phyloP scores from a whole-genome alignment of 1,139 yeast species.

The Meyerozyma sp. region DNA sequence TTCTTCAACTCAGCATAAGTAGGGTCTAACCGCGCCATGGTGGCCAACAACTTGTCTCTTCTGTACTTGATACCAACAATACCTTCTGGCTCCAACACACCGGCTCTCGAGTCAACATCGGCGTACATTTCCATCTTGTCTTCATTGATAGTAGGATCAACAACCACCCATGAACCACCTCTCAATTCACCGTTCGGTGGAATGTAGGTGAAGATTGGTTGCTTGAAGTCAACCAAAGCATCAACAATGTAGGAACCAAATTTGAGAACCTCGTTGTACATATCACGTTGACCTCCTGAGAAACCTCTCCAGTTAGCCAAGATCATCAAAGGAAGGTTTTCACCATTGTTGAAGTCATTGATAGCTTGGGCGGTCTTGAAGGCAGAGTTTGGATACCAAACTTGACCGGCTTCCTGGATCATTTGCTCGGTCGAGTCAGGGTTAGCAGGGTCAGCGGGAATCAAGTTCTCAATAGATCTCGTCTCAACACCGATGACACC shows the following conservation, averaged over 20 bases:
- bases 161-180: conserved; percentile 99
- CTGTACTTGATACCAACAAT: conserved; percentile 98
- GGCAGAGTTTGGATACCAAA: conserved; percentile 99
- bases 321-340: conserved; percentile 93
- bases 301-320: conserved; percentile 99
- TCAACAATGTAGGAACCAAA: conserved; percentile 96
- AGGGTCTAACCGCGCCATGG: conserved; percentile 86
- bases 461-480: conserved; percentile 77
- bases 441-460: conserved; percentile 98
- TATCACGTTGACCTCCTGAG: conserved; percentile 99
- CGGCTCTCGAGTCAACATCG: conserved; percentile 93
- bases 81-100: conserved; percentile 98
- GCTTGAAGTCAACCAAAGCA: conserved; percentile 92
- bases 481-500: conserved; percentile 98
- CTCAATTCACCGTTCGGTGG: conserved; percentile 98
- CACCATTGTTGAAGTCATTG: conserved; percentile 95
- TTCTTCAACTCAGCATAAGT: conserved; percentile 64
- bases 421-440: conserved; percentile 86
- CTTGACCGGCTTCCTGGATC: conserved; percentile 97
- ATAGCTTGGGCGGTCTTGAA: conserved; percentile 99
- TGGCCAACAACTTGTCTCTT: conserved; percentile 80
- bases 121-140: conserved; percentile 99
- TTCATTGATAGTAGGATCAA: conserved; percentile 93
- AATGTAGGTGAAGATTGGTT: conserved; percentile 92
- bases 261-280: conserved; percentile 96